Base-by-base conservation (phyloP, 306 rosid genomes). In the Acacia melanoxylon region DNA sequence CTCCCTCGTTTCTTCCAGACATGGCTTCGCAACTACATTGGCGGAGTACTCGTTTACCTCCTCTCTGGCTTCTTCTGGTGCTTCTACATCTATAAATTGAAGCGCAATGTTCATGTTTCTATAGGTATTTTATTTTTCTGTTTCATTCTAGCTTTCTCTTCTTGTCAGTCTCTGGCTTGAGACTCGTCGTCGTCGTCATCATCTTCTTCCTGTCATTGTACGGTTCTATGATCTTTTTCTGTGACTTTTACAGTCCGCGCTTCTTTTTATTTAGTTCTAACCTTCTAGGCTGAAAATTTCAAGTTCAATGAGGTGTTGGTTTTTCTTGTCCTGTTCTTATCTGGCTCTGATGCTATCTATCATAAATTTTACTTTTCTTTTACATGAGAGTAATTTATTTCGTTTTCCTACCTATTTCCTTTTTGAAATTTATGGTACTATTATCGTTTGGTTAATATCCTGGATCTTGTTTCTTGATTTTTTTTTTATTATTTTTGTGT, bases 21-120 rank as follows among this genome's bases (percentile, higher is more conserved):
- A 0, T 95, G 99, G 99, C 87, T 95, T n/a, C 93, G 98, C 17
- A 93, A 95, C 88, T 93, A 83, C 94, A 65, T 95, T 65, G 98
- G 94, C 4, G 99, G 95, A 1, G 56, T 82, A 37, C 68, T 87
- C 8, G 71, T 93, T 81, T 95, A 95, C 89, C 35, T 95, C 66
- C 3, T 91, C 75, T 89, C 94, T 37, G 94, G 91, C 5, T 82
- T 93, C 77, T 65, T 93, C 19, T 95, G 99, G 99, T 91, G 88
- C 85, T 86, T 90, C 84, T 89, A 81, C 82, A 89, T 95, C 65
- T 95, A 95, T 74, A 85, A 85, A 82, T 84, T 88, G 86, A 93
- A 90, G 79, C 92, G 94, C 79, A 91, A 89, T 80, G 86, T 91
- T 59, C 90, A 86, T 83, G 41, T 95, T 4, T 92, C 99, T 10